Percentiles rank a stretch among this genome's conserved stretches.
These are phyloP conservation scores for Leccinellum albellum DNA, from an alignment of 768 basidiomycete genomes.

Conservation along the genomic window DNA sequence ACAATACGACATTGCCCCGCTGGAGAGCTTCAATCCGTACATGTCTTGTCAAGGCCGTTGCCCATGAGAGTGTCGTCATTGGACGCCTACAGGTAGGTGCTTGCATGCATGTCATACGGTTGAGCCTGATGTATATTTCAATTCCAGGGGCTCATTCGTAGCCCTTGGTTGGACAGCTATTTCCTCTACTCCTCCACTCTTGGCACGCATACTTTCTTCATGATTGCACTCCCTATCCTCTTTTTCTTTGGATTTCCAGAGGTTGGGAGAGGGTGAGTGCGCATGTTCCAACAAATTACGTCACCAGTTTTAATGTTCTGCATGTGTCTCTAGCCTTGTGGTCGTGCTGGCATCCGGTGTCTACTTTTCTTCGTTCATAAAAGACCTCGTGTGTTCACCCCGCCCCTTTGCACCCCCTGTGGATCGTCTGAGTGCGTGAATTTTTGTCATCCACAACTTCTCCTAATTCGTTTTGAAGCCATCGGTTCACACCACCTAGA, in stretches of 20 bases:
- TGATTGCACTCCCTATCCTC: slow-evolving; percentile 78
- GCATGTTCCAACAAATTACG: background rate
- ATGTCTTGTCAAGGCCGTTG: slow-evolving; percentile 48
- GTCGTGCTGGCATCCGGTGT: slow-evolving; percentile 75
- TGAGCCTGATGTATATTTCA: background rate
- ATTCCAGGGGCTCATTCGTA: slow-evolving; percentile 54
- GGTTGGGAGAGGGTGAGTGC: slow-evolving; percentile 67
- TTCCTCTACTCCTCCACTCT: slow-evolving; percentile 81
- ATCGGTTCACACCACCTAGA: slow-evolving; percentile 81
- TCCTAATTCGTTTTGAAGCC: slow-evolving; percentile 37
- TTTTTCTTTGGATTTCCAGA: slow-evolving; percentile 85
- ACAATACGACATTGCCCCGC: slow-evolving; percentile 55
- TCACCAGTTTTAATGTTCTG: background rate
- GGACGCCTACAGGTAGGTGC: slow-evolving; percentile 64
- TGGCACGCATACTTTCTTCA: slow-evolving; percentile 91
- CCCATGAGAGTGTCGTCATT: slow-evolving; percentile 56
- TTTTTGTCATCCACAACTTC: background rate
- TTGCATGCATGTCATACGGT: background rate
- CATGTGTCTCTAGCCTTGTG: slow-evolving; percentile 46
- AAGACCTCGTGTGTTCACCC: slow-evolving; percentile 88
- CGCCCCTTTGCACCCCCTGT: slow-evolving; percentile 90
- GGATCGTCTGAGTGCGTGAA: slow-evolving; percentile 73
- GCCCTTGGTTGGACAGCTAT: slow-evolving; percentile 69
- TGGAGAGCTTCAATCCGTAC: slow-evolving; percentile 65
- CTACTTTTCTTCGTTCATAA: slow-evolving; percentile 81